Evolutionary conservation across 176 grass and related monocot species (phyloP), one percentile per base, ranked within the genome.

Genomic region (Leersia perrieri): DNA sequence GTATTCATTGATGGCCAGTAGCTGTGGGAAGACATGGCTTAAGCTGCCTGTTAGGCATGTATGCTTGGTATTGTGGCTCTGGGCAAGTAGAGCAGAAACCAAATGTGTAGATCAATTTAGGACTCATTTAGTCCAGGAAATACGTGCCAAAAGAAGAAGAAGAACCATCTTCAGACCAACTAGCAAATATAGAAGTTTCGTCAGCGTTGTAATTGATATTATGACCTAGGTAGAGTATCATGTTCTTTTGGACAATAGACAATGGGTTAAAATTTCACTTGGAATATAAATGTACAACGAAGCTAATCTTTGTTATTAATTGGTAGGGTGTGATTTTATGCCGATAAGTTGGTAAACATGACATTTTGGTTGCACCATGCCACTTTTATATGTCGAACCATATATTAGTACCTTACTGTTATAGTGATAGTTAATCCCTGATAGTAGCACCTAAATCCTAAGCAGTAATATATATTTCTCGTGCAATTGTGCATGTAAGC

Each of bases 381-480:
- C 60, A 77, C 55, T 82, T 63, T n/a, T 32, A 63, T 82, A 29
- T 51, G 60, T 73, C 73, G 35, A 36, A 62, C 31, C 11, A 61
- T 42, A 32, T 57, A 2, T 32, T 26, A 44, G 15, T 49, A 61
- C 51, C 57, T 38, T 82, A 13, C 11, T 5, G 4, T 68, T 47
- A 45, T 27, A 68, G 15, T 57, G 45, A 68, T 85, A 22, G 60
- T 39, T 75, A 51, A 20, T 66, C 25, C 31, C 49, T 0, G 0
- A 60, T 82, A 70, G 32, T 30, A 70, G 13, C 30, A 13, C 76
- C 6, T 30, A 79, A 70, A 23, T 15, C 76, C 6, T 30, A 79
- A 70, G 30, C 15, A 13, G 31, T 14, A 40, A 25, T 25, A 44
- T 69, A 71, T 27, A 57, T 51, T 39, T 63, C 12, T 63, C 69